A percentile compares a stretch with the other conserved stretches of the same genome.
phyloP scores from a whole-genome alignment of 2,329 filamentous ascomycete species.

The Parascedosporium putredinis region DNA sequence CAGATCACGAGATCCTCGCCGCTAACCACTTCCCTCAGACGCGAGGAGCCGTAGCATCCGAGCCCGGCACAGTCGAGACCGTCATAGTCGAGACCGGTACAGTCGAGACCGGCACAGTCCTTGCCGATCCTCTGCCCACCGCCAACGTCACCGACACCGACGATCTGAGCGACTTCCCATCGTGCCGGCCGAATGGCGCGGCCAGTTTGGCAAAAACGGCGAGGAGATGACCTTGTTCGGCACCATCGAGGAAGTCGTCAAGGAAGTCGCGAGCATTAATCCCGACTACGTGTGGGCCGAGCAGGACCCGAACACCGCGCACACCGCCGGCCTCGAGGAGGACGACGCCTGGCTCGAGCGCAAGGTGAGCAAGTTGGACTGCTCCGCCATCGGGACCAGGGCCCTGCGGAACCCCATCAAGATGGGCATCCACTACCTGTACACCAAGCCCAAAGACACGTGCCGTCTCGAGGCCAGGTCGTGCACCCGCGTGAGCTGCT shows the following conservation, averaged over 20 bases:
- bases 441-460: neutral
- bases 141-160: neutral
- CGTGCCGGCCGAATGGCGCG: neutral
- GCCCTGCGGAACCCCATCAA: neutral
- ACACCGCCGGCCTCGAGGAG: neutral
- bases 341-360: neutral
- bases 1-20: no score
- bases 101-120: no score
- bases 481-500: neutral
- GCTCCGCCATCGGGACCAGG: neutral
- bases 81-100: no score
- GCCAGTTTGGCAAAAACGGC: neutral
- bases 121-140: no score
- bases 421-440: neutral
- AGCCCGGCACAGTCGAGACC: neutral
- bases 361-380: neutral
- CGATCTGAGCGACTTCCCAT: neutral
- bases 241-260: conserved; percentile 3
- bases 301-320: neutral
- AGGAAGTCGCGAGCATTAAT: neutral
- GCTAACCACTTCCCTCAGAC: neutral
- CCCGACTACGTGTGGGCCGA: conserved; percentile 1
- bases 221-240: neutral
- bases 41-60: neutral
- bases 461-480: neutral